Base-by-base conservation (phyloP, 495 filamentous ascomycete genomes). In the Friedmanniomyces endolithicus region DNA sequence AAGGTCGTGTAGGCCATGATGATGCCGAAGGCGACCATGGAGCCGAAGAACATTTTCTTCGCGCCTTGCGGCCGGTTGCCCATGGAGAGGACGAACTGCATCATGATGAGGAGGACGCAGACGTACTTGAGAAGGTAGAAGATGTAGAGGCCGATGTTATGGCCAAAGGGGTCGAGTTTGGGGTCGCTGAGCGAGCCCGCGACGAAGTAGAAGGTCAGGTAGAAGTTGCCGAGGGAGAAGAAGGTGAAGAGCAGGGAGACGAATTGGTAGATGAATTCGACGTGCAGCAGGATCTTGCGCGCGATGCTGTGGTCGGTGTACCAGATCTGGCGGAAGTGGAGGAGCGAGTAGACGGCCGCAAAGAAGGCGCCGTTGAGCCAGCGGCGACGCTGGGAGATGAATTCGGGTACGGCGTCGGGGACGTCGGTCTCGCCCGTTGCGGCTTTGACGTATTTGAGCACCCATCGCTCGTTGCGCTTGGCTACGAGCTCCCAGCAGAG, bases 281-380 rank as follows among this genome's bases (percentile, higher is more conserved):
- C 82, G 68, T 97, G 89, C 34, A 99, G 76, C 45, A 97, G 77
- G 41, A 95, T 76, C 69, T 99, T 99, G 45, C 94, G 83, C 19
- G 80, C 72, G 11, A 95, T 53, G 1, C 87, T 92, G 68, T 99
- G 94, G 68, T 96, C 92, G 12, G 94, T 99, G 50, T 67, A 67
- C 90, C 92, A 96, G 66, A 99, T 80, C 72, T 97, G 94, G 52
- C 74, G 79, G 61, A 90, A 92, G 71, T 99, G 94, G 46, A 95
- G 84, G 9, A 97, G 82, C 6, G 92, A 97, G 72, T 96, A 99
- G 40, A 95, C 90, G 52, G 94, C 92, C 1, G 94, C 94, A 68
- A 99, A 99, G 75, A 97, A 96, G 52, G 94, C 94, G 62, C 94
- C 94, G 69, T 99, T 99, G 23, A 99, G 80, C 94, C 92, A 99